phyloP scores from a whole-genome alignment of 2,329 filamentous ascomycete genomes.

The Elsinoe arachidis region DNA sequence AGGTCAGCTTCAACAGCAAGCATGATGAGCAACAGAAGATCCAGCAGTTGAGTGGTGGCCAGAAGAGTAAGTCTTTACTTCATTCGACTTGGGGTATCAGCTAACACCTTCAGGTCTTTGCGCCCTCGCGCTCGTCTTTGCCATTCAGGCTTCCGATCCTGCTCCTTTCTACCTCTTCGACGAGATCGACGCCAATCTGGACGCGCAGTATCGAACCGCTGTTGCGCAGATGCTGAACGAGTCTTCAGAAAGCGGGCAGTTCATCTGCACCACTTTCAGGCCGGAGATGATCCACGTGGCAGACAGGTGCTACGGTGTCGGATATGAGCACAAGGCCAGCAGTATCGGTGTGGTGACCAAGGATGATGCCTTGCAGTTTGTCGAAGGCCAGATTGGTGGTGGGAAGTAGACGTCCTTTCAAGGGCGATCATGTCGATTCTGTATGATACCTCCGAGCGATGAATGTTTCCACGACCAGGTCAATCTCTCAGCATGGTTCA shows the following conservation, averaged over 20 bases:
- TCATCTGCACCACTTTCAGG: slow-evolving; percentile 97
- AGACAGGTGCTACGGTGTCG: slow-evolving; percentile 96
- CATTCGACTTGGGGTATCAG: slow-evolving; percentile 10
- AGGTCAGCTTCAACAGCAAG: slow-evolving; percentile 97
- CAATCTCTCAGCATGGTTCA: not conserved
- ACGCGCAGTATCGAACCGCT: slow-evolving; percentile 94
- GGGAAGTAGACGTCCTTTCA: slow-evolving; percentile 13
- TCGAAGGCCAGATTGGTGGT: slow-evolving; percentile 66
- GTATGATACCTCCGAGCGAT: slow-evolving; percentile 17
- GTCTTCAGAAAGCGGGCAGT: slow-evolving; percentile 53
- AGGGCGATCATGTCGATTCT: not conserved
- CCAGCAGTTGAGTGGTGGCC: slow-evolving; percentile 90
- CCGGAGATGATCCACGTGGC: slow-evolving; percentile 93
- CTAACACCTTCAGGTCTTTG: slow-evolving; percentile 58
- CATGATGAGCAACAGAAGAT: slow-evolving; percentile 97
- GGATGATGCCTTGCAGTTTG: slow-evolving; percentile 85
- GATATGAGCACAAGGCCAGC: slow-evolving; percentile 85
- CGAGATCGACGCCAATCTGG: slow-evolving; percentile 96
- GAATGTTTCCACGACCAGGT: not conserved
- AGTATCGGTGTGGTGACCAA: slow-evolving; percentile 82
- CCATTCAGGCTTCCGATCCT: slow-evolving; percentile 95
- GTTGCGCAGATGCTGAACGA: slow-evolving; percentile 79
- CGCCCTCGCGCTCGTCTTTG: slow-evolving; percentile 94
- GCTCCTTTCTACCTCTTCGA: slow-evolving; percentile 99
- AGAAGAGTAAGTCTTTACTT: slow-evolving; percentile 65